phyloP scores from a whole-genome alignment of 2,329 filamentous ascomycete species.

The Zymoseptoria pseudotritici region DNA sequence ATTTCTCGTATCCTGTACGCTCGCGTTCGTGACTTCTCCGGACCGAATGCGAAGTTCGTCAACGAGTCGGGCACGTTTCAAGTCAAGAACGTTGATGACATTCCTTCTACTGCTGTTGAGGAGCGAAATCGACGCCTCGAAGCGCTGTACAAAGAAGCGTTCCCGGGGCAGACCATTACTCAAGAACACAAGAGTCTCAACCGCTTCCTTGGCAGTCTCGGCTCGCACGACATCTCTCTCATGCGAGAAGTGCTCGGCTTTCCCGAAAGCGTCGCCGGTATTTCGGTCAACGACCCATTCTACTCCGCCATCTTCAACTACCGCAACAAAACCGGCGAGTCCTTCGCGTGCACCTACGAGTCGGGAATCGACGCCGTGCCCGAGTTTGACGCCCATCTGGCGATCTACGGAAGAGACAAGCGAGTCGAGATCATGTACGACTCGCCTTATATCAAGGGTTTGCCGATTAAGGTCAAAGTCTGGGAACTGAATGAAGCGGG shows the following conservation, averaged over 20 bases:
- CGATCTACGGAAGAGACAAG: conserved; percentile 48
- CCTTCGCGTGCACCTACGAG: conserved; percentile 51
- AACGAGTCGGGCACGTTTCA: conserved; percentile 44
- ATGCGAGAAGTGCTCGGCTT: conserved; percentile 50
- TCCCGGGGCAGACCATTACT: conserved; percentile 27
- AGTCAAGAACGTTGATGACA: conserved; percentile 37
- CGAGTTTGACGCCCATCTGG: conserved; percentile 46
- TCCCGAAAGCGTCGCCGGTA: conserved; percentile 40
- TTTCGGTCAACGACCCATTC: conserved; percentile 34
- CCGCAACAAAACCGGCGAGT: conserved; percentile 19
- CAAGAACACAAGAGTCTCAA: conserved; percentile 29
- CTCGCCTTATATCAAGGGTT: conserved; percentile 51
- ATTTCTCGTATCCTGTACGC: conserved; percentile 51
- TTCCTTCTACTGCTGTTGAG: conserved; percentile 20
- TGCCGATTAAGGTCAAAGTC: conserved; percentile 45
- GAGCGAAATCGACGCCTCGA: conserved; percentile 17
- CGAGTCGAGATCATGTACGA: conserved; percentile 50
- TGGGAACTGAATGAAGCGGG: conserved; percentile 37
- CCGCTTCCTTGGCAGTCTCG: conserved; percentile 42
- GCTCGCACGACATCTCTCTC: conserved; percentile 47
- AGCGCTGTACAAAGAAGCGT: conserved; percentile 28
- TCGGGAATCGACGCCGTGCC: conserved; percentile 49
- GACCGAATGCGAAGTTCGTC: conserved; percentile 46
- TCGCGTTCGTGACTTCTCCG: conserved; percentile 47
- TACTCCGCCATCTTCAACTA: conserved; percentile 40